Base-by-base conservation (phyloP, 1,139 yeast genomes). In the Suhomyces bokatorum region DNA sequence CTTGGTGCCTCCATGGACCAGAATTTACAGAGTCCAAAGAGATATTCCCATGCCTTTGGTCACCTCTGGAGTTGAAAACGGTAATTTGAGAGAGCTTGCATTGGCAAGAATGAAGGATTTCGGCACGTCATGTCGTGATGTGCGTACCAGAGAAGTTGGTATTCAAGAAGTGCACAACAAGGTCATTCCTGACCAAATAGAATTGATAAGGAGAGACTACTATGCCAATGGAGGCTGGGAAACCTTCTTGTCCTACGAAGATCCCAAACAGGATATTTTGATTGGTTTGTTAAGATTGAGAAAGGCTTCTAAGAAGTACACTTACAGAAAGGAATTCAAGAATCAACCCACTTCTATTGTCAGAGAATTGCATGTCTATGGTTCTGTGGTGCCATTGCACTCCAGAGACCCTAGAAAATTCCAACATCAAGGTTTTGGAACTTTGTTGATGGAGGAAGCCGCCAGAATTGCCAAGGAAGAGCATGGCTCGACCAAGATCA, bases 221-320 rank as follows among this genome's bases (percentile, higher is more conserved):
- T 85, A 86, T 52, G 99, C 99, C 37, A 93, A 93, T 60, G 99
- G 96, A 32, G 99, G 99, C 29, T 93, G 99, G 99, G 98, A 93
- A 69, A 93, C 99, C 0, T 93, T 93, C 62, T 70, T 93, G 52
- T 85, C 96, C 28, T 93, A 95, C 64, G 99, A 93, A 67, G 99
- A 95, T 67, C 99, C 99, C 39, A 87, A 88, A 65, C 93, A 93
- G 66, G 99, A 93, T 67, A 93, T 93, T 49, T 75, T 93, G 54
- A 89, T 93, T 66, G 99, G 99, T 11, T 74, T 93, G 46, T 72
- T 93, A 50, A 78, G 99, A 55, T 77, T 93, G 49, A 80, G 99
- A 59, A 84, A 88, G 64, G 95, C 98, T 26, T 80, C 95, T 1
- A 87, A 89, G 65, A 87, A 87, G 59, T 83, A 90, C 59, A 90